Evolutionary conservation across 1,139 yeast species (phyloP).

Genomic region (Diutina neorugosa): DNA sequence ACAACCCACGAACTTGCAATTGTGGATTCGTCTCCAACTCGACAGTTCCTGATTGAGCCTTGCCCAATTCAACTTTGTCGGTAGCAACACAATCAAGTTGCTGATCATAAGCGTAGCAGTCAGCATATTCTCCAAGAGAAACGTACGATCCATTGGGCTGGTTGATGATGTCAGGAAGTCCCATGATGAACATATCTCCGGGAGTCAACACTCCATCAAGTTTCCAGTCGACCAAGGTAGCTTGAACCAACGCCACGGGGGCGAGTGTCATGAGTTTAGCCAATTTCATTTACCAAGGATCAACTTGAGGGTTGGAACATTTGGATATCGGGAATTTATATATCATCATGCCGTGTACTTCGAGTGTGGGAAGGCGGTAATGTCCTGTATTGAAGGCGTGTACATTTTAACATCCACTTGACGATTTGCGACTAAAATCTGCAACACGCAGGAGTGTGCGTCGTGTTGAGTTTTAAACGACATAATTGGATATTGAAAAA

Average conservation of each 20-base stretch:
- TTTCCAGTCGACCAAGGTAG: not conserved
- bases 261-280: not conserved
- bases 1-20: not conserved
- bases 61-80: not conserved
- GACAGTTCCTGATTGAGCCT: not conserved
- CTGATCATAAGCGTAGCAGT: not conserved
- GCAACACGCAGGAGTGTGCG: not conserved
- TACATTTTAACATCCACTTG: not conserved
- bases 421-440: not conserved
- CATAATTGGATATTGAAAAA: no score
- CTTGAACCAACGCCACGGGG: not conserved
- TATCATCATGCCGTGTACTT: not conserved
- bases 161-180: not conserved
- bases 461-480: not conserved
- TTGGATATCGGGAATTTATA: not conserved
- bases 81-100: not conserved
- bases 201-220: not conserved
- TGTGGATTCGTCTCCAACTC: not conserved
- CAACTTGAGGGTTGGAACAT: not conserved
- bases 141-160: not conserved
- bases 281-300: not conserved
- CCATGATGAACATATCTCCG: not conserved
- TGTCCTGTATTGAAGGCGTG: not conserved
- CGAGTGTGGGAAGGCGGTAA: not conserved
- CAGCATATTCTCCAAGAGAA: not conserved